phyloP scores from a whole-genome alignment of 2,329 filamentous ascomycete genomes.

The Pseudogymnoascus sp. region DNA sequence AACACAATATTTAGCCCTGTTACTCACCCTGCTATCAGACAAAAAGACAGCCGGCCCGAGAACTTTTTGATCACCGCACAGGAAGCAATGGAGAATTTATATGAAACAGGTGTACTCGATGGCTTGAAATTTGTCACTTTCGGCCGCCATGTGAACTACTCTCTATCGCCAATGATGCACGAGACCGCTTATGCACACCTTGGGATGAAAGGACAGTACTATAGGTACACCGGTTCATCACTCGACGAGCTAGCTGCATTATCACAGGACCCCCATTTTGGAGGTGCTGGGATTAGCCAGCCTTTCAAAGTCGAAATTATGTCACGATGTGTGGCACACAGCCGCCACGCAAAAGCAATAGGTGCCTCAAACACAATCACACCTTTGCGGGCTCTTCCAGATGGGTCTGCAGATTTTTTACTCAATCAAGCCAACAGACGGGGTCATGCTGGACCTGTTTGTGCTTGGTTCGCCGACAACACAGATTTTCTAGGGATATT shows the following conservation, averaged over 20 bases:
- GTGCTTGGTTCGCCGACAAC: slow-evolving; percentile 59
- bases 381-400: slow-evolving; percentile 45
- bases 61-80: slow-evolving; percentile 19
- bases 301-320: slow-evolving; percentile 67
- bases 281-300: slow-evolving; percentile 59
- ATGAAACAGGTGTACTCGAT: slow-evolving; percentile 58
- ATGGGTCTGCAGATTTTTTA: slow-evolving; percentile 42
- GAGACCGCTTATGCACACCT: slow-evolving; percentile 57
- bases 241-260: slow-evolving; percentile 38
- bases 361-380: slow-evolving; percentile 68
- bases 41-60: neutral
- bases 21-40: slow-evolving; percentile 37
- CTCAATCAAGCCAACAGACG: neutral
- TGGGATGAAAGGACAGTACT: slow-evolving; percentile 34
- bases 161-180: slow-evolving; percentile 67
- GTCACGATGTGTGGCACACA: slow-evolving; percentile 54
- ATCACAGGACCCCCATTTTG: slow-evolving; percentile 53
- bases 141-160: slow-evolving; percentile 62
- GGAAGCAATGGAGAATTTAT: slow-evolving; percentile 56
- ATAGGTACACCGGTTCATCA: slow-evolving; percentile 20
- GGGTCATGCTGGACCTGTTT: slow-evolving; percentile 56
- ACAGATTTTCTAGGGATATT: slow-evolving; percentile 73
- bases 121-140: slow-evolving; percentile 64
- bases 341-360: slow-evolving; percentile 61
- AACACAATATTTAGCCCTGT: slow-evolving; percentile 52